Evolutionary conservation across 495 filamentous ascomycete species (phyloP).

Genomic region (Penicillium cataractarum): DNA sequence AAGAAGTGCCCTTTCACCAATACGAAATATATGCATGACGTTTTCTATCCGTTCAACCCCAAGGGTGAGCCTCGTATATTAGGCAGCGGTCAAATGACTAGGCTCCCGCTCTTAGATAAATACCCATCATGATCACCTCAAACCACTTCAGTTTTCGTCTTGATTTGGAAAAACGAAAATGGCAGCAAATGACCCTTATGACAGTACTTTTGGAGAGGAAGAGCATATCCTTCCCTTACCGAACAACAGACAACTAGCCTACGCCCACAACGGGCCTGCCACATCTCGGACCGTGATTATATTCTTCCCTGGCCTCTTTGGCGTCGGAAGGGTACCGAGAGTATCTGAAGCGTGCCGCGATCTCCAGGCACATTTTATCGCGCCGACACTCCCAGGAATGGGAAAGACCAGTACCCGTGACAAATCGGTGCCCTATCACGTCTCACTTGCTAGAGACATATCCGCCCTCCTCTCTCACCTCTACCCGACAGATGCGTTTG

Average conservation of each 20-base stretch:
- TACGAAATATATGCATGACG: no score
- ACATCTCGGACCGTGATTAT: conserved; percentile 2
- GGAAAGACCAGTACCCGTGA: conserved; percentile 11
- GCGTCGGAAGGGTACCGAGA: conserved; percentile 3
- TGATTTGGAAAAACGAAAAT: background rate
- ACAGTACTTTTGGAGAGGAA: background rate
- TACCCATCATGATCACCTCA: background rate
- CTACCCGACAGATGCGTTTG: conserved; percentile 11
- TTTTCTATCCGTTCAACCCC: no score
- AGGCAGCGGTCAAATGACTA: background rate
- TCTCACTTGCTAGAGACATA: conserved; percentile 9
- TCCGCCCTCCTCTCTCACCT: background rate
- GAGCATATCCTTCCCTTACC: conserved; percentile 8
- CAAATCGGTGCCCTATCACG: conserved; percentile 10
- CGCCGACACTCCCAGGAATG: conserved; percentile 4
- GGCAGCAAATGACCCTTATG: background rate
- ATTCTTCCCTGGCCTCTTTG: conserved; percentile 10
- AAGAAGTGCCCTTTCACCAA: no score
- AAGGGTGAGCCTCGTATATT: background rate
- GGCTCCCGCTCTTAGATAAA: background rate
- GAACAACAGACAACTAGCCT: conserved; percentile 9
- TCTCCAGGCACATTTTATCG: conserved; percentile 9
- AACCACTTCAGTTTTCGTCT: background rate
- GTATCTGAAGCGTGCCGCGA: conserved; percentile 7
- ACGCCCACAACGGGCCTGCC: conserved; percentile 10